These are phyloP conservation scores for Apophysomyces elegans DNA, from an alignment of 371 early-diverging fungal genomes.

Conservation along the genomic window DNA sequence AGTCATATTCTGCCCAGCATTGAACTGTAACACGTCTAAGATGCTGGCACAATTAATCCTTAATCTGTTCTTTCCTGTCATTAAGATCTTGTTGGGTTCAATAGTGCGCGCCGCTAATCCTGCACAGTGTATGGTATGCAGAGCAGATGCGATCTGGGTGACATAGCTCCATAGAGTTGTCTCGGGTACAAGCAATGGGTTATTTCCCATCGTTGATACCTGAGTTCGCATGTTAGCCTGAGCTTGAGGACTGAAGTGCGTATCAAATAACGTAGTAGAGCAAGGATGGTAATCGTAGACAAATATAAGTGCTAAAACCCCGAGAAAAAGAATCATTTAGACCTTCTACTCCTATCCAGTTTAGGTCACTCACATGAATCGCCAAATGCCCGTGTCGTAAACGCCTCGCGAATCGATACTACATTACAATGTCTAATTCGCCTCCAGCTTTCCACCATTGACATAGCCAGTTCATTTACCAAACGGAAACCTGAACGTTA, in stretches of 20 bases:
- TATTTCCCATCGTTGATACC: conserved; percentile 41
- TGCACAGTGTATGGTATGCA: conserved; percentile 81
- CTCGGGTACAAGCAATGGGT: conserved; percentile 65
- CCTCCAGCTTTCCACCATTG: conserved; percentile 84
- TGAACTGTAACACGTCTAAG: conserved; percentile 84
- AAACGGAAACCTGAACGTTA: conserved; percentile 62
- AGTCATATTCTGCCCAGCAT: conserved; percentile 62
- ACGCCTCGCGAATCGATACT: conserved; percentile 90
- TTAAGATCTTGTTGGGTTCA: conserved; percentile 80
- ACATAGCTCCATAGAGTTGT: conserved; percentile 87
- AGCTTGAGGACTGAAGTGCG: conserved; percentile 67
- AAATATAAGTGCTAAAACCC: conserved; percentile 69
- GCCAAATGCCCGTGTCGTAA: conserved; percentile 94
- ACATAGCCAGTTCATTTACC: conserved; percentile 80
- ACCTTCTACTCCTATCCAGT: not conserved
- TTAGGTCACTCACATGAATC: conserved; percentile 72
- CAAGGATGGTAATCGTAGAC: conserved; percentile 93
- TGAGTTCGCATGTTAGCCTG: conserved; percentile 51
- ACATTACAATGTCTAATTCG: conserved; percentile 83
- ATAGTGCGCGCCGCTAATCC: conserved; percentile 81
- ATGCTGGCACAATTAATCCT: conserved; percentile 84
- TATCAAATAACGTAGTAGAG: conserved; percentile 70
- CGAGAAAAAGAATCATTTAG: not conserved
- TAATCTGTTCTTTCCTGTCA: conserved; percentile 86
- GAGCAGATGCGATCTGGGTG: conserved; percentile 82